phyloP scores from a whole-genome alignment of 768 basidiomycete genomes.

The Leccinum obscurum region DNA sequence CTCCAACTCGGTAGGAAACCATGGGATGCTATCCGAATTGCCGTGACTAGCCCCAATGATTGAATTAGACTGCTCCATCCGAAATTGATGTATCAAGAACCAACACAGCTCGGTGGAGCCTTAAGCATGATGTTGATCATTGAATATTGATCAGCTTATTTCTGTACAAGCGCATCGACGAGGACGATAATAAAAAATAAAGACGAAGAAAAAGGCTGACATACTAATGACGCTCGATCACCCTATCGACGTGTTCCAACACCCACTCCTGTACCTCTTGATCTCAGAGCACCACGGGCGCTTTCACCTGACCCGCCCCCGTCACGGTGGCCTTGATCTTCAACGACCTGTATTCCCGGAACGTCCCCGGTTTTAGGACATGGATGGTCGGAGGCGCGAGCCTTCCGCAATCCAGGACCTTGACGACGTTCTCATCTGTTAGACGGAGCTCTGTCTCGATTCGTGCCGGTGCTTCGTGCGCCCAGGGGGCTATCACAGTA shows the following conservation, averaged over 20 bases:
- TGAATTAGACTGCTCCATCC: no score
- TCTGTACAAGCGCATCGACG: no score
- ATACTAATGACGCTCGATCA: background rate
- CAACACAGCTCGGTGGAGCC: no score
- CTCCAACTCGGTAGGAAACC: no score
- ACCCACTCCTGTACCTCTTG: constrained; percentile 16
- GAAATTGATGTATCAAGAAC: no score
- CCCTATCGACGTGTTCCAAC: constrained; percentile 8
- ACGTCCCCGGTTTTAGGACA: constrained; percentile 18
- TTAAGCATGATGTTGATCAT: no score
- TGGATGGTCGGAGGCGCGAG: constrained; percentile 16
- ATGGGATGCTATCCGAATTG: no score
- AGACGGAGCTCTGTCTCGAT: constrained; percentile 9
- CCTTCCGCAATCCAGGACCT: background rate
- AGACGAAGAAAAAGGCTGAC: background rate
- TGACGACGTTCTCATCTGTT: constrained; percentile 4
- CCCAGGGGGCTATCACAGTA: background rate
- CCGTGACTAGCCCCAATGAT: no score
- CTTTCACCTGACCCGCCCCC: constrained; percentile 20
- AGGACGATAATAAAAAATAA: background rate
- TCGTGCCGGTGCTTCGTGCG: constrained; percentile 2
- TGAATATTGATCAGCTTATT: no score
- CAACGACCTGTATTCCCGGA: constrained; percentile 15
- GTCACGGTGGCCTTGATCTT: constrained; percentile 9
- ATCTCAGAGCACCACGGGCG: constrained; percentile 21